Base-by-base conservation (phyloP, 176 grass and related monocot species). In the Tillandsia fasciculata region DNA sequence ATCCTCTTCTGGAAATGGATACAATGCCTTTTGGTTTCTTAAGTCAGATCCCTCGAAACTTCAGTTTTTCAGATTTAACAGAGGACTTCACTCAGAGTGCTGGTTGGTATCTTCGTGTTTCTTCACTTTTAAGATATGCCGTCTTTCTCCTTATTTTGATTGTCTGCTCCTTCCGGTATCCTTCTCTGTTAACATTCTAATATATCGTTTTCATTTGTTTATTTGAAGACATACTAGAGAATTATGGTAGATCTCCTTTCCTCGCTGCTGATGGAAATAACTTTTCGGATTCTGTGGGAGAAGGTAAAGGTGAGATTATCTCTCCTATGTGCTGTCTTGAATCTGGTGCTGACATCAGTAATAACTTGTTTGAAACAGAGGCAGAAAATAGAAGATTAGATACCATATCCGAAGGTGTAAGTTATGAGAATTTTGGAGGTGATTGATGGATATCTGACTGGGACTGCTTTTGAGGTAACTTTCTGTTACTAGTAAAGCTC, bases 231-330 rank as follows among this genome's bases (percentile, higher is more conserved):
- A 99, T 99, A 84, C 77, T 99, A 48, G 87, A 99, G 74, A 94
- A 94, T 80, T 99, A 99, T 88, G 90, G 85, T 20, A 87, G 89
- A 74, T 99, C 95, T 72, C 95, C 95, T 84, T 99, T 94, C 70
- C 91, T 99, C 72, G 82, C 79, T 52, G 69, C 82, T 12, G 95
- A 94, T 12, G 17, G 75, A 75, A 94, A 86, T 77, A 99, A 90
- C 73, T 94, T 94, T 63, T 72, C 84, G 63, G 84, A 84, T 58
- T 82, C 87, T 70, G 73, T 53, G 70, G 87, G 90, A 75, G 87
- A 90, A 66, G 76, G 83, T 58, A 63, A 78, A 85, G 83, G 80
- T 82, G 78, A 64, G 54, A 52, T 68, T 67, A 69, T 52, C 6
- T 33, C 14, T 53, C 72, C 73, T 18, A 23, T 67, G 6, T 65